A percentile compares a stretch with the other conserved stretches of the same genome.
Conservation (phyloP, 129 eudicot genomes). For the Glebionis coronaria region DNA sequence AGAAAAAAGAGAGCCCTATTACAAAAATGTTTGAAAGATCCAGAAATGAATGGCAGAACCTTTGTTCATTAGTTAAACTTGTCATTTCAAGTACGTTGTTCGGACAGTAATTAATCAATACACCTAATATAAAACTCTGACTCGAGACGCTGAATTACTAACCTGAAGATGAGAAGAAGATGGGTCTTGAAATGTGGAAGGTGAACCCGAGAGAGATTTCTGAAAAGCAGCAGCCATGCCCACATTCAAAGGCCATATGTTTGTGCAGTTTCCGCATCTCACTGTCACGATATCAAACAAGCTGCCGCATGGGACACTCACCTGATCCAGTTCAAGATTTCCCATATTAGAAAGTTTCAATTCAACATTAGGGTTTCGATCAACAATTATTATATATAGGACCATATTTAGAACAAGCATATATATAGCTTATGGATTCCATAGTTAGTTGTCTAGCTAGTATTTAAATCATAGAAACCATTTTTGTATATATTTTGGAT, state of each 20-base stretch:
- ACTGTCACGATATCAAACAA: constrained; percentile 84
- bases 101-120: no score
- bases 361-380: no score
- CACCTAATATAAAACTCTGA: not conserved
- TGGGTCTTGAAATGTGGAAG: constrained; percentile 27
- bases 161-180: constrained; percentile 20
- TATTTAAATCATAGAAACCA: no score
- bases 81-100: no score
- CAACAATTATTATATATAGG: no score
- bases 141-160: not conserved
- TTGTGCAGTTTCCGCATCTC: constrained; percentile 95
- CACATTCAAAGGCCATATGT: constrained; percentile 86
- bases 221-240: constrained; percentile 62
- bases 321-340: constrained; percentile 38
- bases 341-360: not conserved
- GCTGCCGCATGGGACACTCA: constrained; percentile 94
- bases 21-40: not conserved
- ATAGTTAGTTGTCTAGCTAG: no score
- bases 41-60: not conserved
- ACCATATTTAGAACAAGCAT: no score
- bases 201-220: constrained; percentile 19
- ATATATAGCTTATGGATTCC: no score
- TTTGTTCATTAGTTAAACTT: not conserved
- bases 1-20: no score
- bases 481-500: no score